Evolutionary conservation across 345 rosid genomes (phyloP).

Genomic region (Eutrema heterophyllum): DNA sequence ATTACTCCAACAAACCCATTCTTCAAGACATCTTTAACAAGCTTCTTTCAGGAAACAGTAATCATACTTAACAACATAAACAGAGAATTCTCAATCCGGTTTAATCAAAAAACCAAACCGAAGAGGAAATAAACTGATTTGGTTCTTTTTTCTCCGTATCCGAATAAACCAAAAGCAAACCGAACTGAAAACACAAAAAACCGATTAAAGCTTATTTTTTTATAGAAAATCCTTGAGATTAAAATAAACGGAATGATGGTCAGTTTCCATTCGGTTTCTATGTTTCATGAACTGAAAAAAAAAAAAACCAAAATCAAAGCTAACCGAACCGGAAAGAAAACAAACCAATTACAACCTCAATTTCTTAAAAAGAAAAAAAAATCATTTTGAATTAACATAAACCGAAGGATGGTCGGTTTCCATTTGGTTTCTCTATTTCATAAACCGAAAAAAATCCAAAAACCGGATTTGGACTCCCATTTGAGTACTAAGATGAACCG

Average conservation of each 20-base stretch:
- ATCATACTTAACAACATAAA: too few species aligned
- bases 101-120: neutral
- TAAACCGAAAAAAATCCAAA: neutral
- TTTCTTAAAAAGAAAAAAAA: neutral
- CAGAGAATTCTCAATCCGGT: neutral
- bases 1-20: neutral
- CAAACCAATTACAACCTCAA: neutral
- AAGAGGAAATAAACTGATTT: neutral
- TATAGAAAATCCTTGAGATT: neutral
- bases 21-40: neutral
- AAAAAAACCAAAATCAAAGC: too few species aligned
- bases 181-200: neutral
- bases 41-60: too few species aligned
- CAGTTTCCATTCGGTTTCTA: neutral
- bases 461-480: neutral
- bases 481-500: neutral
- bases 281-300: neutral
- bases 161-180: neutral
- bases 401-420: neutral
- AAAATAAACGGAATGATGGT: neutral
- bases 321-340: neutral
- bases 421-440: neutral
- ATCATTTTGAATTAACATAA: neutral
- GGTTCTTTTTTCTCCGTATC: neutral
- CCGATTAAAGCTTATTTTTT: neutral